Evolutionary conservation across 805 yeast genomes (phyloP).

Genomic region (Priceomyces medius): DNA sequence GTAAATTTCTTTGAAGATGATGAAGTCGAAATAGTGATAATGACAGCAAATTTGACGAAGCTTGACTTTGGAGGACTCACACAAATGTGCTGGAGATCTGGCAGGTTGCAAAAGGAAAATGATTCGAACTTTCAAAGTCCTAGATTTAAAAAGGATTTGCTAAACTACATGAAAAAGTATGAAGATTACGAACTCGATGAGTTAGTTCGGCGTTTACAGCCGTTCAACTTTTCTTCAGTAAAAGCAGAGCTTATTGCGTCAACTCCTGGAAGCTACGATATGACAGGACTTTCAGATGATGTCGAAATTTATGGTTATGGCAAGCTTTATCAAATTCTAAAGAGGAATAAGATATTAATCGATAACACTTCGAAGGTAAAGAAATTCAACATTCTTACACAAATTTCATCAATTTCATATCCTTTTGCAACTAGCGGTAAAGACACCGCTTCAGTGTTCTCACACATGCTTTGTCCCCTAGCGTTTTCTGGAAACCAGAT

Average conservation of each 20-base stretch:
- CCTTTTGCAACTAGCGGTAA: slow-evolving; percentile 32
- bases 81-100: slow-evolving; percentile 68
- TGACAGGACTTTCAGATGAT: slow-evolving; percentile 10
- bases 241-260: slow-evolving; percentile 57
- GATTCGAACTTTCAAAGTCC: slow-evolving; percentile 7
- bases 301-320: slow-evolving; percentile 48
- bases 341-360: slow-evolving; percentile 30
- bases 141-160: slow-evolving; percentile 47
- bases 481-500: slow-evolving; percentile 27
- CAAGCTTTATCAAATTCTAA: slow-evolving; percentile 41
- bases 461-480: slow-evolving; percentile 49
- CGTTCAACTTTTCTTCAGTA: slow-evolving; percentile 46
- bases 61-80: slow-evolving; percentile 58
- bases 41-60: slow-evolving; percentile 58
- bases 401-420: slow-evolving; percentile 49
- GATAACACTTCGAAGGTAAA: slow-evolving; percentile 10
- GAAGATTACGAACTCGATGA: slow-evolving; percentile 21
- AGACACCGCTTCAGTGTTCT: slow-evolving; percentile 39
- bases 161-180: slow-evolving; percentile 47
- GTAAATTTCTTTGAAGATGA: slow-evolving; percentile 51
- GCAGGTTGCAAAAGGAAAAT: slow-evolving; percentile 23
- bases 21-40: slow-evolving; percentile 50
- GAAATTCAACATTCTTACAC: slow-evolving; percentile 38
- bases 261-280: slow-evolving; percentile 44
- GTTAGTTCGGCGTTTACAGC: slow-evolving; percentile 26